Percentiles rank a stretch among this genome's conserved stretches.
Conservation (phyloP, 1,284 basidiomycete genomes). For the Fomitopsis betulina region DNA sequence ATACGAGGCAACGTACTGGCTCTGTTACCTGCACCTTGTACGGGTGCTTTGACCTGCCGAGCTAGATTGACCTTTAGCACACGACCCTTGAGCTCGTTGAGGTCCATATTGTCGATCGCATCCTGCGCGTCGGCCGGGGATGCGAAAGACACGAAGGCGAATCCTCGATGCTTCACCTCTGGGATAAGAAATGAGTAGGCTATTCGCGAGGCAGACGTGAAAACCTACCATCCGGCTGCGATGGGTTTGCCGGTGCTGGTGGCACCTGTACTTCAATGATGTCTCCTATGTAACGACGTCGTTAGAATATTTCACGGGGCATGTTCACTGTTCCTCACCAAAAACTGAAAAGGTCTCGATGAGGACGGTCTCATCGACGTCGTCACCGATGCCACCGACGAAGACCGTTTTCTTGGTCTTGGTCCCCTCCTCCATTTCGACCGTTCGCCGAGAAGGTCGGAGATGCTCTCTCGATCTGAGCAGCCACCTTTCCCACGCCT, state of each 20-base stretch:
- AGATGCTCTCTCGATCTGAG: conserved; percentile 11
- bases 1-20: conserved; percentile 41
- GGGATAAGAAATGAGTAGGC: neutral
- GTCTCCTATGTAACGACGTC: conserved; percentile 47
- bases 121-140: conserved; percentile 79
- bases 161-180: conserved; percentile 78
- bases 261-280: conserved; percentile 80
- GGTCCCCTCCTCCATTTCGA: conserved; percentile 71
- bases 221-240: conserved; percentile 44
- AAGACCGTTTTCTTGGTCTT: conserved; percentile 79
- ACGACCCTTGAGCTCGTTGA: conserved; percentile 71
- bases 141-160: conserved; percentile 75
- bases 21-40: conserved; percentile 65
- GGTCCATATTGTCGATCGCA: conserved; percentile 86
- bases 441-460: conserved; percentile 8
- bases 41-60: conserved; percentile 61
- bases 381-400: conserved; percentile 71
- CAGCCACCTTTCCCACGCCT: conserved; percentile 11
- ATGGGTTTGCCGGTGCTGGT: conserved; percentile 56
- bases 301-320: neutral
- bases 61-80: conserved; percentile 78
- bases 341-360: conserved; percentile 74
- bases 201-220: conserved; percentile 3
- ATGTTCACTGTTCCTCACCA: conserved; percentile 41
- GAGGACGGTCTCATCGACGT: conserved; percentile 64